Percentiles rank a stretch among this genome's conserved stretches.
phyloP scores from a whole-genome alignment of 2,329 filamentous ascomycete species.

The Bisporella sp. region DNA sequence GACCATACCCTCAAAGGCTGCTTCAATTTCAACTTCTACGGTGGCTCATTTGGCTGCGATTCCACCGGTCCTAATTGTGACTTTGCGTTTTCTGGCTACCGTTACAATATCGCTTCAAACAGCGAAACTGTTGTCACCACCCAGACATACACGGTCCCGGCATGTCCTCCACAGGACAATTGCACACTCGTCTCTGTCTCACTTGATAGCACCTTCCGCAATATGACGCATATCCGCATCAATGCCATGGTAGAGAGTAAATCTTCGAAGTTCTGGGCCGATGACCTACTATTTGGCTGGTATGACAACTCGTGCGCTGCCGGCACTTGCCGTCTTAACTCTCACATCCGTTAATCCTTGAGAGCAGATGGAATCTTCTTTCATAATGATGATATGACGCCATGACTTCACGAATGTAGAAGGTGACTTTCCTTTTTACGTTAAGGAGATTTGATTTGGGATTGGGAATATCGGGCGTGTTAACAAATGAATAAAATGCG shows the following conservation, averaged over 20 bases:
- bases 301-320: conserved; percentile 33
- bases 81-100: conserved; percentile 29
- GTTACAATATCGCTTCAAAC: conserved; percentile 18
- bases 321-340: conserved; percentile 29
- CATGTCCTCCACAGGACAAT: conserved; percentile 23
- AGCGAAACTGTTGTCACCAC: conserved; percentile 18
- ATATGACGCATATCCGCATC: conserved; percentile 34
- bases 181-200: conserved; percentile 26
- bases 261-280: conserved; percentile 38
- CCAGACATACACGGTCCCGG: conserved; percentile 20
- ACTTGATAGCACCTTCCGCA: conserved; percentile 23
- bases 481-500: too few species aligned
- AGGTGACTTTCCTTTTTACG: too few species aligned
- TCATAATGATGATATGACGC: too few species aligned
- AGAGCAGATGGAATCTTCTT: too few species aligned
- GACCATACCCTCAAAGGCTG: conserved; percentile 23
- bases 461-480: too few species aligned
- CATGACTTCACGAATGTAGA: too few species aligned
- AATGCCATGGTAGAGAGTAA: conserved; percentile 32
- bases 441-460: too few species aligned
- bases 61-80: conserved; percentile 27
- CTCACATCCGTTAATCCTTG: conserved; percentile 9
- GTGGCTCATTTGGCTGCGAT: conserved; percentile 33
- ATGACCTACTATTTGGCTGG: conserved; percentile 38
- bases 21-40: conserved; percentile 30